phyloP scores from a whole-genome alignment of 805 yeast species.

The Vanderwaltozyma verrucispora region DNA sequence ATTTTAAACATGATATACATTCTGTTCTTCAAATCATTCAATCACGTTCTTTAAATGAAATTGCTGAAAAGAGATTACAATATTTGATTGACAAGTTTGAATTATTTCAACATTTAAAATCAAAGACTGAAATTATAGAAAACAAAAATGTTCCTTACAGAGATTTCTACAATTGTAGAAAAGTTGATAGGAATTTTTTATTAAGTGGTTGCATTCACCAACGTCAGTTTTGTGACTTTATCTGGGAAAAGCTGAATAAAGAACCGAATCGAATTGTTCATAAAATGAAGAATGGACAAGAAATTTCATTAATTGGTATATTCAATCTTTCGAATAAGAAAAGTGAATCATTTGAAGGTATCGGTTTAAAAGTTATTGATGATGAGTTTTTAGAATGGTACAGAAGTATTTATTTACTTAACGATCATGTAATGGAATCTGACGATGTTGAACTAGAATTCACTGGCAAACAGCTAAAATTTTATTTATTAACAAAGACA shows the following conservation, averaged over 20 bases:
- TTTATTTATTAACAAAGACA: slow-evolving; percentile 25
- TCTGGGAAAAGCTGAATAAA: slow-evolving; percentile 28
- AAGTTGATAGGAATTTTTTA: slow-evolving; percentile 50
- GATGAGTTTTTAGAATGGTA: slow-evolving; percentile 21
- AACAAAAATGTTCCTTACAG: slow-evolving; percentile 33
- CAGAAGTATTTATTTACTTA: slow-evolving; percentile 14
- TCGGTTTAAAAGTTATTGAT: slow-evolving; percentile 26
- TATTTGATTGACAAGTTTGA: slow-evolving; percentile 30
- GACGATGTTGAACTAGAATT: slow-evolving; percentile 10
- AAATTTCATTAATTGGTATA: slow-evolving; percentile 16
- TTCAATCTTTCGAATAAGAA: slow-evolving; percentile 9
- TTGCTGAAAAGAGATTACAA: slow-evolving; percentile 22
- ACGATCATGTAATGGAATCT: slow-evolving; percentile 15
- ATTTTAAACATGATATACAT: slow-evolving; percentile 26
- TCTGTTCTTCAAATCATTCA: slow-evolving; percentile 14
- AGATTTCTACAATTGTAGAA: slow-evolving; percentile 87
- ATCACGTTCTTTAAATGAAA: slow-evolving; percentile 8
- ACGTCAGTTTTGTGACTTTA: slow-evolving; percentile 28
- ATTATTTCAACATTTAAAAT: slow-evolving; percentile 27
- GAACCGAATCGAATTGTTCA: slow-evolving; percentile 31
- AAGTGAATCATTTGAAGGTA: slow-evolving; percentile 9
- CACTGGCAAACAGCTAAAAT: slow-evolving; percentile 17
- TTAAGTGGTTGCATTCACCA: slow-evolving; percentile 24
- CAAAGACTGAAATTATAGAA: slow-evolving; percentile 27
- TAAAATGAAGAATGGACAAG: slow-evolving; percentile 12